A percentile compares a stretch with the other conserved stretches of the same genome.
phyloP scores from a whole-genome alignment of 371 early-diverging fungal species.

The Mortierella polycephala region DNA sequence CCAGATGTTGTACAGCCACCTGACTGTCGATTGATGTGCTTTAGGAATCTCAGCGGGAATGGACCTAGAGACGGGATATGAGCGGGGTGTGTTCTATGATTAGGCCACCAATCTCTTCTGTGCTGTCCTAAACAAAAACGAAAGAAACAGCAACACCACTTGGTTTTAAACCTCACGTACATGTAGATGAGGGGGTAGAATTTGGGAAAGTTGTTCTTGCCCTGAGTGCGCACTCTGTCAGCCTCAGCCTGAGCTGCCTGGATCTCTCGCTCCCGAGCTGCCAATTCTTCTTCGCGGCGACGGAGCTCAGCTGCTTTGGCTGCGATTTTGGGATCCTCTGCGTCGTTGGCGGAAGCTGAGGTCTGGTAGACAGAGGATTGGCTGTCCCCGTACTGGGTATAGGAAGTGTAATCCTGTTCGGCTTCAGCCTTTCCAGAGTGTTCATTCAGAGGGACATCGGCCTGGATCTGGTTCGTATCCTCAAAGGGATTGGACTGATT shows the following conservation, averaged over 20 bases:
- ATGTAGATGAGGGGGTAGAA: conserved; percentile 87
- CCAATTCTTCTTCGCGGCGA: conserved; percentile 53
- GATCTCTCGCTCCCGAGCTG: conserved; percentile 45
- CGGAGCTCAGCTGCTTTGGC: conserved; percentile 49
- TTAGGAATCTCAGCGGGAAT: conserved; percentile 75
- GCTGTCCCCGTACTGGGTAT: conserved; percentile 49
- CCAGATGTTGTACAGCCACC: conserved; percentile 82
- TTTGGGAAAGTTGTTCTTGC: conserved; percentile 86
- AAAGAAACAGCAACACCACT: conserved; percentile 46
- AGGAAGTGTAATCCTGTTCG: conserved; percentile 54
- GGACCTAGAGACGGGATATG: conserved; percentile 18
- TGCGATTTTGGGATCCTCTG: conserved; percentile 33
- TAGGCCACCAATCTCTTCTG: background rate
- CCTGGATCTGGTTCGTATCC: conserved; percentile 52
- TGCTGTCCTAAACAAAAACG: background rate
- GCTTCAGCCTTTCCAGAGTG: conserved; percentile 43
- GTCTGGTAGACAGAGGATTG: conserved; percentile 44
- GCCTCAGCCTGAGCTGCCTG: conserved; percentile 53
- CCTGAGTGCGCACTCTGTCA: conserved; percentile 56
- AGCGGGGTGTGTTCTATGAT: background rate
- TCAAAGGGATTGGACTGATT: conserved; percentile 44
- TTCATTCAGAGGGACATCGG: conserved; percentile 48
- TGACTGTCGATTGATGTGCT: conserved; percentile 70
- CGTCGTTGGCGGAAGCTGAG: conserved; percentile 8
- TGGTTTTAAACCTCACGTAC: conserved; percentile 54